Conservation (phyloP, 129 eudicot species). For the Mikania micrantha region DNA sequence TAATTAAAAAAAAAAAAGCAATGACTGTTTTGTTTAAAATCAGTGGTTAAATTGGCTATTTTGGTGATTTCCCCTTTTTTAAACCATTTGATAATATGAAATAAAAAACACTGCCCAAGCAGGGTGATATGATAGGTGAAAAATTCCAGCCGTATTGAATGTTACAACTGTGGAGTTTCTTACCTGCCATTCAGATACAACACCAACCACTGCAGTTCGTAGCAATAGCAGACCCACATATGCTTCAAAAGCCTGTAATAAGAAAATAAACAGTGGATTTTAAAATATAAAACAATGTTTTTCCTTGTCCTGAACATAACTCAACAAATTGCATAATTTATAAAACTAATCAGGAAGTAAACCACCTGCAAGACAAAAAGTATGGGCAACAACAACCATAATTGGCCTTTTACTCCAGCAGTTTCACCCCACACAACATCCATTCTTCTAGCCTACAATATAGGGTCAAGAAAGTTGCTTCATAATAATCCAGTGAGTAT, state of each 20-base stretch:
- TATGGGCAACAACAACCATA: slow-evolving; percentile 70
- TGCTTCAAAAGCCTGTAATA: slow-evolving; percentile 79
- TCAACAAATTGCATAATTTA: background rate
- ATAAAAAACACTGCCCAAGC: background rate
- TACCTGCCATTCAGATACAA: slow-evolving; percentile 85
- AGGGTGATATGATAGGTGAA: background rate
- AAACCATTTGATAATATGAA: background rate
- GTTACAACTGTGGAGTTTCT: background rate
- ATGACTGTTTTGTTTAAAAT: too few species aligned
- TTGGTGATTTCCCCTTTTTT: background rate
- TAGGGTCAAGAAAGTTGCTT: background rate
- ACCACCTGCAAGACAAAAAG: slow-evolving; percentile 82
- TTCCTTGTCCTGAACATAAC: background rate
- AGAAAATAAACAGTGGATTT: background rate
- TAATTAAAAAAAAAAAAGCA: too few species aligned
- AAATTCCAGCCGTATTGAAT: background rate
- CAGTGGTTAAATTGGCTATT: too few species aligned
- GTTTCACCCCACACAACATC: slow-evolving; percentile 99
- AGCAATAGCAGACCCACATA: slow-evolving; percentile 74
- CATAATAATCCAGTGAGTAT: background rate
- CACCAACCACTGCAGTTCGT: slow-evolving; percentile 66
- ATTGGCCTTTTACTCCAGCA: slow-evolving; percentile 92
- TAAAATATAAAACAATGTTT: background rate
- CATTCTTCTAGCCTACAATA: slow-evolving; percentile 90
- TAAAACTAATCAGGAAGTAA: background rate